Evolutionary conservation across 345 rosid species (phyloP), one percentile per base, ranked within the genome.

Genomic region (Sonneratia alba): DNA sequence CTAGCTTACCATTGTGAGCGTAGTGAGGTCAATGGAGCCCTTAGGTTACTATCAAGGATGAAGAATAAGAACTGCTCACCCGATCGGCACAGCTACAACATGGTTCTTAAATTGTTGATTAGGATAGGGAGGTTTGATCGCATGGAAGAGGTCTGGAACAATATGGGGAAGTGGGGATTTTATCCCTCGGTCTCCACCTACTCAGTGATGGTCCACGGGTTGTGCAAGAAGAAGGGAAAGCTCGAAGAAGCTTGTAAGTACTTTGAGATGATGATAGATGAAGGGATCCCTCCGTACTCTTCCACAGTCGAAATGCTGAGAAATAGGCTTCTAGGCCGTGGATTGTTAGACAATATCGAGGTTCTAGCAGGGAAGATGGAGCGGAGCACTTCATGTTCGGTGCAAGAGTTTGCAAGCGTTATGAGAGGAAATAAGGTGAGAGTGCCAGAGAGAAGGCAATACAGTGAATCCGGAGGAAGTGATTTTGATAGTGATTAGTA

Each of bases 261-360:
- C 83, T 93, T 93, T 70, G 97, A 93, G 87, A 86, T 83, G 88
- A 91, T 93, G 97, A 76, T 93, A 56, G 97, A 93, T 69, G 97
- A 89, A 68, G 92, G 97, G 45, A 82, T 89, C 70, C 98, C 97
- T 6, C 96, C 97, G 1, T 93, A 91, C 81, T 76, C 80, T 38
- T 72, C 91, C 4, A 89, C 94, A 1, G 80, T 89, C 37, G 97
- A 88, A 86, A 71, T 87, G 86, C 70, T 93, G 90, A 84, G 91
- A 81, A 88, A 89, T 66, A 72, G 81, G 55, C 84, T 89, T 10
- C 68, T 87, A 27, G 89, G 92, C 45, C 45, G 45, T 62, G 89
- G 94, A 66, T 73, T 87, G 14, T 70, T 79, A 81, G 96, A 93
- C 68, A 72, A 66, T 67, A 71, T 89, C 1, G 92, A 91, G 78